Evolutionary conservation across 371 early-diverging fungal species (phyloP).

Genomic region (Cokeromyces recurvatus): DNA sequence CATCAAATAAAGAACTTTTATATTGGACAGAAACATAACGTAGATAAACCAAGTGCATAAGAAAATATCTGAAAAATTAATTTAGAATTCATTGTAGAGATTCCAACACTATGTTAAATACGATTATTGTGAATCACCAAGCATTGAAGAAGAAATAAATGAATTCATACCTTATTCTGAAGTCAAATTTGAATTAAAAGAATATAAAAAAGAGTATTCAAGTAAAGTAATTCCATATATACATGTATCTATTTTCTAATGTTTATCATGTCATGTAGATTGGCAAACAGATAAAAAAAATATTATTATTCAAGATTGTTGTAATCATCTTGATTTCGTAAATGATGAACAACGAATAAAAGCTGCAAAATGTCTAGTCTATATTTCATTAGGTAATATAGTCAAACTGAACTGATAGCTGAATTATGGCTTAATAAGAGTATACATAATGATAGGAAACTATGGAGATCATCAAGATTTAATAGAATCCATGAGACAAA

Average conservation of each 20-base stretch:
- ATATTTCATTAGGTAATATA: slow-evolving; percentile 58
- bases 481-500: slow-evolving; percentile 32
- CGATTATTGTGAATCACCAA: slow-evolving; percentile 54
- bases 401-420: slow-evolving; percentile 1
- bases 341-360: slow-evolving; percentile 36
- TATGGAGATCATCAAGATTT: slow-evolving; percentile 15
- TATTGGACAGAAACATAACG: no score
- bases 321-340: slow-evolving; percentile 52
- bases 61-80: no score
- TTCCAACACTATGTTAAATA: slow-evolving; percentile 38
- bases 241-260: neutral
- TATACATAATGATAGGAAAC: slow-evolving; percentile 22
- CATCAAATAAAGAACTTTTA: no score
- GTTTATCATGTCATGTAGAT: no score
- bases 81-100: no score
- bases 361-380: slow-evolving; percentile 49
- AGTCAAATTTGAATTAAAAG: slow-evolving; percentile 11
- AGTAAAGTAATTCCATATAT: neutral
- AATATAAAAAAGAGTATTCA: slow-evolving; percentile 25
- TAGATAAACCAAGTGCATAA: no score
- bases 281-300: neutral
- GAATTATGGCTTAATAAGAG: neutral
- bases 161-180: slow-evolving; percentile 69
- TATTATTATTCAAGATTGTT: slow-evolving; percentile 27
- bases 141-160: slow-evolving; percentile 54